Base-by-base conservation (phyloP, 352 stramenopile species). In the Globisporangium nagaii region DNA sequence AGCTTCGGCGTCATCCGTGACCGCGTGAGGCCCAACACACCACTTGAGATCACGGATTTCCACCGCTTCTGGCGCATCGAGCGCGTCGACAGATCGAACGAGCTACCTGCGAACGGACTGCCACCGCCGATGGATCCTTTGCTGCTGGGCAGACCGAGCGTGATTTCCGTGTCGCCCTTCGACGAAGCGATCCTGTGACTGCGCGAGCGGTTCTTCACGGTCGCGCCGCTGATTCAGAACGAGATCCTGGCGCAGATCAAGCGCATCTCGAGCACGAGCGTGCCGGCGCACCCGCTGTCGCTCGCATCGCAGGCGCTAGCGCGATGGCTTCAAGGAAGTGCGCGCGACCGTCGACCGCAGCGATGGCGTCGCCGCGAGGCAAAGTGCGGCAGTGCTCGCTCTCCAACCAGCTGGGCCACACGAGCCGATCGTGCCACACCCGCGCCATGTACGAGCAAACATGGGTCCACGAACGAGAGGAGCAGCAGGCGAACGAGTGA, bases 171-270 rank as follows among this genome's bases (percentile, higher is more conserved):
- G 28, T 50, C 43, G 30, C 27, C 27, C 13, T 50, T 50, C 30
- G 43, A 50, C 27, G 43, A 37, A 27, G 43, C 43, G n/a, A 35
- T 50, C 27, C n/a, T 27, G 17, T 37, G 27, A 10, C 43, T 50
- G 4, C 25, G 43, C 10, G n/a, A 37, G n/a, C 30, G 43, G 4
- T 49, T 49, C 43, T 49, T 36, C 27, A 35, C 25, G 17, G 43
- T 27, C 25, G 25, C 43, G 17, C 43, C 27, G 27, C 43, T 49
- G 24, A 37, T 49, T 25, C 43, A 49, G 19, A 32, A 12, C 27
- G 25, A 49, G 43, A 49, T 49, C 43, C 43, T 49, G 43, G 27
- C 43, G 27, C 43, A 49, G 27, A 32, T 49, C n/a, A 37, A 49
- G 25, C 25, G 25, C 27, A 49, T 49, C 10, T 36, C 43, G 27